phyloP scores from a whole-genome alignment of 228 moss, liverwort and hornwort genomes.

The Sphagnum magellanicum region DNA sequence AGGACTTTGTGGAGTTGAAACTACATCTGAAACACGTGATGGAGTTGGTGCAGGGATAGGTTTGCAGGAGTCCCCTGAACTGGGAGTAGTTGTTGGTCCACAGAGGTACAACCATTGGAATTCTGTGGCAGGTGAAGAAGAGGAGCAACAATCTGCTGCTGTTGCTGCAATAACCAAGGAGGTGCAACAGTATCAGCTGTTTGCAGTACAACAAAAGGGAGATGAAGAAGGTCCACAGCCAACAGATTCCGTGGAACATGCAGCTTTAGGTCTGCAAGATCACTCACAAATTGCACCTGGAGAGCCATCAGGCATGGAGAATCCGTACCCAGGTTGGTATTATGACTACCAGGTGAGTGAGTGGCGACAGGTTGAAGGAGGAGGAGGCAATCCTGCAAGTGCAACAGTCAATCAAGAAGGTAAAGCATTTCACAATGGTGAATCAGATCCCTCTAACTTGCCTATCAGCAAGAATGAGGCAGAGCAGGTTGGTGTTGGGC shows the following conservation, averaged over 20 bases:
- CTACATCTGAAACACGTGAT: not conserved
- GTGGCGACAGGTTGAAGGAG: constrained; percentile 52
- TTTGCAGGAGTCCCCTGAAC: not conserved
- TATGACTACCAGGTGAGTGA: constrained; percentile 68
- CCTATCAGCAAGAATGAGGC: constrained; percentile 8
- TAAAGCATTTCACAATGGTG: constrained; percentile 1
- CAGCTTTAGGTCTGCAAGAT: constrained; percentile 16
- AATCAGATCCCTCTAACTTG: constrained; percentile 11
- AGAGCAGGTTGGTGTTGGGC: constrained; percentile 12
- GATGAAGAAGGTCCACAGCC: constrained; percentile 6
- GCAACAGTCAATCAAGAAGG: constrained; percentile 11
- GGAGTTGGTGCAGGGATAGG: constrained; percentile 1
- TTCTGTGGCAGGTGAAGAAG: constrained; percentile 1
- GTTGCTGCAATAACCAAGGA: constrained; percentile 1
- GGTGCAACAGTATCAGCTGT: constrained; percentile 3
- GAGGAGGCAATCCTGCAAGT: constrained; percentile 6
- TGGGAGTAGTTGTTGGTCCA: constrained; percentile 1
- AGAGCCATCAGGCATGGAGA: constrained; percentile 33
- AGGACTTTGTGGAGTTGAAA: not conserved
- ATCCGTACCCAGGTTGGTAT: constrained; percentile 94
- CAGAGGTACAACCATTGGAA: not conserved
- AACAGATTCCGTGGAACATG: constrained; percentile 14
- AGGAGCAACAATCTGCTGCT: constrained; percentile 13
- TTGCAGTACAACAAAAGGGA: constrained; percentile 1
- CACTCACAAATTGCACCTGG: constrained; percentile 9